A percentile compares a stretch with the other conserved stretches of the same genome.
These are phyloP conservation scores for Jaminaea rosea DNA, from an alignment of 1,284 basidiomycete genomes.

Conservation along the genomic window DNA sequence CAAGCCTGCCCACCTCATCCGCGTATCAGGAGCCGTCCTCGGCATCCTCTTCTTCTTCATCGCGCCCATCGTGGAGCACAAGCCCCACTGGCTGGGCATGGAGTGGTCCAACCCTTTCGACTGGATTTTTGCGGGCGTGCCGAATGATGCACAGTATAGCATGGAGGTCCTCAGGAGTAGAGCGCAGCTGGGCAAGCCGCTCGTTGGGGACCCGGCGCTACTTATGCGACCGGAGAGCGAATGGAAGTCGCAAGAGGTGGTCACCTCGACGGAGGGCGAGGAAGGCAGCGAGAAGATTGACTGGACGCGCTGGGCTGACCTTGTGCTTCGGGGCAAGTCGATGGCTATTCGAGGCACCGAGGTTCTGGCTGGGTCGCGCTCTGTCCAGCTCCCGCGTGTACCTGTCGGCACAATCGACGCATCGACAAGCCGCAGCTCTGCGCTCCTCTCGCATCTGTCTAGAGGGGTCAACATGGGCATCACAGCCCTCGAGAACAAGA, in stretches of 20 bases:
- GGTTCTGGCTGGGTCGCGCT: constrained; percentile 4
- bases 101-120: constrained; percentile 13
- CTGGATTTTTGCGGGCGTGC: constrained; percentile 22
- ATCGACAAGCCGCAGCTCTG: neutral
- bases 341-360: constrained; percentile 3
- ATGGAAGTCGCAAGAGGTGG: neutral
- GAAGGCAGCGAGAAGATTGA: neutral
- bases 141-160: constrained; percentile 27
- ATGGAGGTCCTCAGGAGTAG: constrained; percentile 17
- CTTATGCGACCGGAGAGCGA: neutral
- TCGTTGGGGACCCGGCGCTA: constrained; percentile 7
- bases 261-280: neutral
- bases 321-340: neutral
- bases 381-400: constrained; percentile 1
- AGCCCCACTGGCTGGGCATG: constrained; percentile 16
- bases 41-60: constrained; percentile 20
- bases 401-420: neutral
- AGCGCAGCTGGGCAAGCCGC: constrained; percentile 16
- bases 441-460: neutral
- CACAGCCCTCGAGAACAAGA: neutral
- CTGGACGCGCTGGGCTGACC: constrained; percentile 3
- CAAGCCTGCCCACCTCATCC: constrained; percentile 13
- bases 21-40: constrained; percentile 14
- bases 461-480: neutral
- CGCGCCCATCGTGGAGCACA: constrained; percentile 18